Conservation (phyloP, 2,329 filamentous ascomycete genomes). For the Colletotrichum plurivorum region DNA sequence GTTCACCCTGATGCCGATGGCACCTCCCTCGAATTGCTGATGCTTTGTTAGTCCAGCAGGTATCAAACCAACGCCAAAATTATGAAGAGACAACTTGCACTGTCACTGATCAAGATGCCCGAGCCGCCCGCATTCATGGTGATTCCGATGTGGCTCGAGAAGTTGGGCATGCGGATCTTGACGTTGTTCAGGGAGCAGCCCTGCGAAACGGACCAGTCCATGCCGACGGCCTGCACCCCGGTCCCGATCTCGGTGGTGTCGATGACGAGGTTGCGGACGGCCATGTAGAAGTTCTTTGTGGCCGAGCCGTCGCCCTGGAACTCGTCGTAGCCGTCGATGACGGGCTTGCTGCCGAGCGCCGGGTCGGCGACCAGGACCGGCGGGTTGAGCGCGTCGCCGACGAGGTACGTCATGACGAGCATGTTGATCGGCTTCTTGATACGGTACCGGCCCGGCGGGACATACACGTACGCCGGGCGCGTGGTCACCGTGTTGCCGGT, state of each 20-base stretch:
- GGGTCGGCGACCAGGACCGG: slow-evolving; percentile 47
- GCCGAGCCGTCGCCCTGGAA: slow-evolving; percentile 45
- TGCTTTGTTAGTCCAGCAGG: too few relatives aligned
- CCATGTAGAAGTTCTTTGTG: slow-evolving; percentile 53
- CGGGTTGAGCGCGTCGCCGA: slow-evolving; percentile 48
- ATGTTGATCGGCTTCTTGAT: slow-evolving; percentile 48
- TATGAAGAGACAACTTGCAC: slow-evolving; percentile 24
- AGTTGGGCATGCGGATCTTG: slow-evolving; percentile 51
- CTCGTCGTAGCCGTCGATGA: slow-evolving; percentile 45
- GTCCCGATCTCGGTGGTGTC: slow-evolving; percentile 45
- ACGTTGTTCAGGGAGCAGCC: slow-evolving; percentile 48
- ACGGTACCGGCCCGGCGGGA: slow-evolving; percentile 50
- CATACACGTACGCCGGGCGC: slow-evolving; percentile 44
- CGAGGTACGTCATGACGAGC: slow-evolving; percentile 49
- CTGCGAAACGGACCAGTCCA: slow-evolving; percentile 51
- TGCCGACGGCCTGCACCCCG: slow-evolving; percentile 42
- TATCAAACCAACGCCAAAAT: too few relatives aligned
- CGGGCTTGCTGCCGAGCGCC: slow-evolving; percentile 36
- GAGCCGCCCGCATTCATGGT: slow-evolving; percentile 53
- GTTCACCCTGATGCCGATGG: slow-evolving; percentile 48
- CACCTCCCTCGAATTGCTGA: slow-evolving; percentile 49
- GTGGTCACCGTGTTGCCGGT: slow-evolving; percentile 47
- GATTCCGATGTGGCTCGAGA: slow-evolving; percentile 52
- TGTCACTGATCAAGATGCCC: slow-evolving; percentile 49
- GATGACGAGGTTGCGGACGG: slow-evolving; percentile 48